These are phyloP conservation scores for Penicillium riverlandense DNA, from an alignment of 495 filamentous ascomycete genomes.

Conservation along the genomic window DNA sequence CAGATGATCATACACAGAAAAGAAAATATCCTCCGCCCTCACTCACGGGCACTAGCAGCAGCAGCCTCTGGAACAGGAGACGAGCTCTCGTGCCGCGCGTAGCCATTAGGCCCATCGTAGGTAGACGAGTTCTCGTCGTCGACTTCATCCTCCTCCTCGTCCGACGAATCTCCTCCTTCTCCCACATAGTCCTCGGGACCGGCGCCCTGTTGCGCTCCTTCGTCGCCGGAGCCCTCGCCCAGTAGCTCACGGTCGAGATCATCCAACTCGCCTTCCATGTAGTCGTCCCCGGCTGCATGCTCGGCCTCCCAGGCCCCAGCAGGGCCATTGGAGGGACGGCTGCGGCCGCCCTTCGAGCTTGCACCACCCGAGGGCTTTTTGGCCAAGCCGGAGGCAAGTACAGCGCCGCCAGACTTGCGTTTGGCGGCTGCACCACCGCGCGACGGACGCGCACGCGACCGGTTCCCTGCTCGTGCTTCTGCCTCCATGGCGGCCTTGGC, in stretches of 20 bases:
- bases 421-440: slow-evolving; percentile 18
- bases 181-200: slow-evolving; percentile 18
- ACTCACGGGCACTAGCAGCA: slow-evolving; percentile 8
- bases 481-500: slow-evolving; percentile 18
- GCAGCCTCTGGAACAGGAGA: slow-evolving; percentile 14
- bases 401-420: slow-evolving; percentile 29
- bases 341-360: slow-evolving; percentile 26
- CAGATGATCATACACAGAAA: slow-evolving; percentile 5
- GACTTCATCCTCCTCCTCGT: slow-evolving; percentile 23
- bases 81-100: slow-evolving; percentile 33
- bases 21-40: slow-evolving; percentile 7
- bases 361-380: slow-evolving; percentile 18
- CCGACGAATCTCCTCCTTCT: slow-evolving; percentile 23
- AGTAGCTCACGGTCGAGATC: slow-evolving; percentile 46
- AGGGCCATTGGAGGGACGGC: slow-evolving; percentile 8
- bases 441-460: slow-evolving; percentile 12
- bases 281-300: slow-evolving; percentile 19
- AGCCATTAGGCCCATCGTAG: slow-evolving; percentile 34
- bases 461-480: slow-evolving; percentile 15
- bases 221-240: slow-evolving; percentile 41
- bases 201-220: slow-evolving; percentile 21
- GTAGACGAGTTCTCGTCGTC: slow-evolving; percentile 39
- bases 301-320: slow-evolving; percentile 4
- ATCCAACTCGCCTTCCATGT: slow-evolving; percentile 39
- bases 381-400: slow-evolving; percentile 13